phyloP scores from a whole-genome alignment of 192 early-diverging fungal species.

The Phlyctochytrium planicorne region DNA sequence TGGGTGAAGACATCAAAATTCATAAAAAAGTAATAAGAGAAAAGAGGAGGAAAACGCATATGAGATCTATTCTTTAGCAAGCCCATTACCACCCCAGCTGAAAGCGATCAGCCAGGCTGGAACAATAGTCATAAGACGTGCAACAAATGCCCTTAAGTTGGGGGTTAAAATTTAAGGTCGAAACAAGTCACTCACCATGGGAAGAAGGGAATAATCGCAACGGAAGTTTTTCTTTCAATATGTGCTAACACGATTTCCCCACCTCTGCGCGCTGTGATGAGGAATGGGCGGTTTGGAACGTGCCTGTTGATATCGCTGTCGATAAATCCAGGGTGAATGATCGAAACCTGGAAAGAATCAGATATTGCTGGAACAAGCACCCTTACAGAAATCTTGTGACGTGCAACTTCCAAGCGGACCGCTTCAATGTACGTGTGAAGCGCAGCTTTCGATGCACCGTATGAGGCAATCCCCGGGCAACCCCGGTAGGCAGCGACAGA shows the following conservation, averaged over 20 bases:
- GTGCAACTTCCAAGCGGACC: not conserved
- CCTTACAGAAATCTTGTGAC: not conserved
- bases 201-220: slow-evolving; percentile 6
- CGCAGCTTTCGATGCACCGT: not conserved
- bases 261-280: not conserved
- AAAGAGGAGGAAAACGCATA: no score
- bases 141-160: no score
- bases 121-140: not conserved
- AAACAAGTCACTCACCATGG: no score
- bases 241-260: not conserved
- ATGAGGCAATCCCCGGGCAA: not conserved
- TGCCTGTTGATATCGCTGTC: not conserved
- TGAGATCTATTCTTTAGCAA: no score
- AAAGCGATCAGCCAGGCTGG: not conserved
- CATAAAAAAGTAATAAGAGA: no score
- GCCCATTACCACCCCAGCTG: no score
- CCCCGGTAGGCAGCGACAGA: not conserved
- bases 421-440: not conserved
- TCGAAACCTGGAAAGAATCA: not conserved
- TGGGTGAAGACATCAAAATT: no score
- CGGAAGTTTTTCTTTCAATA: not conserved
- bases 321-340: slow-evolving; percentile 9
- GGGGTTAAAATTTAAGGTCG: no score
- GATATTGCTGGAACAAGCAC: not conserved
- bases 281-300: not conserved